phyloP scores from a whole-genome alignment of 2,329 filamentous ascomycete genomes.

The Fusarium sp. region DNA sequence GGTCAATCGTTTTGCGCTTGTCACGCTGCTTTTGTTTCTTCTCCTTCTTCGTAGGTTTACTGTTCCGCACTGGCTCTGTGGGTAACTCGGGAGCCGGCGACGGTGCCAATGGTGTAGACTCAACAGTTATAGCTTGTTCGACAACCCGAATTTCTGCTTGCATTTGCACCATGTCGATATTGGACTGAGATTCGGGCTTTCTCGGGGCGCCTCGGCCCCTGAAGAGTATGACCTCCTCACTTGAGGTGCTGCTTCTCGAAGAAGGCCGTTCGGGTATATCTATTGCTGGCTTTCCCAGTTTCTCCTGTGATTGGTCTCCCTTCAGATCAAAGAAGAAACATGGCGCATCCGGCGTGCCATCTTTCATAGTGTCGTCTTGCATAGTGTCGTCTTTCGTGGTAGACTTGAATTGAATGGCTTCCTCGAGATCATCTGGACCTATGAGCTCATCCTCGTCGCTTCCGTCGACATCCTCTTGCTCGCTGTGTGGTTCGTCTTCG shows the following conservation, averaged over 20 bases:
- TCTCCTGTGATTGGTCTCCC: conserved; percentile 43
- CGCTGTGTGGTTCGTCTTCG: not conserved
- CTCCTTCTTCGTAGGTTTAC: conserved; percentile 15
- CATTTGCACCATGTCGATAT: conserved; percentile 48
- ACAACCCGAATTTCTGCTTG: conserved; percentile 51
- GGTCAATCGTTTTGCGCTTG: conserved; percentile 33
- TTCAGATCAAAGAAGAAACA: conserved; percentile 56
- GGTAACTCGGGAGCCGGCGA: conserved; percentile 1
- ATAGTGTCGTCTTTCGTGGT: not conserved
- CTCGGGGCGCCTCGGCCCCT: conserved; percentile 62
- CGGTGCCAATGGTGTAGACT: conserved; percentile 8
- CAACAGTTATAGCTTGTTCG: conserved; percentile 38
- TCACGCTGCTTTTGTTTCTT: conserved; percentile 37
- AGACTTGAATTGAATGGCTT: conserved; percentile 23
- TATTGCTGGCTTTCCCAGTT: not conserved
- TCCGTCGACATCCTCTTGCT: conserved; percentile 7
- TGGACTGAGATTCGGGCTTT: conserved; percentile 33
- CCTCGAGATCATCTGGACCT: conserved; percentile 42
- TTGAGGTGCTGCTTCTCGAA: conserved; percentile 60
- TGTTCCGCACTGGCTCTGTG: not conserved
- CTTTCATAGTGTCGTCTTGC: not conserved
- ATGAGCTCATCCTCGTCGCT: conserved; percentile 20
- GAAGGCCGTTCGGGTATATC: conserved; percentile 36
- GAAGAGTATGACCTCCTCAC: conserved; percentile 77
- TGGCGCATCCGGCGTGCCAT: conserved; percentile 8